These are phyloP conservation scores for Gymnopilus junonius DNA, from an alignment of 768 basidiomycete genomes.

Conservation along the genomic window DNA sequence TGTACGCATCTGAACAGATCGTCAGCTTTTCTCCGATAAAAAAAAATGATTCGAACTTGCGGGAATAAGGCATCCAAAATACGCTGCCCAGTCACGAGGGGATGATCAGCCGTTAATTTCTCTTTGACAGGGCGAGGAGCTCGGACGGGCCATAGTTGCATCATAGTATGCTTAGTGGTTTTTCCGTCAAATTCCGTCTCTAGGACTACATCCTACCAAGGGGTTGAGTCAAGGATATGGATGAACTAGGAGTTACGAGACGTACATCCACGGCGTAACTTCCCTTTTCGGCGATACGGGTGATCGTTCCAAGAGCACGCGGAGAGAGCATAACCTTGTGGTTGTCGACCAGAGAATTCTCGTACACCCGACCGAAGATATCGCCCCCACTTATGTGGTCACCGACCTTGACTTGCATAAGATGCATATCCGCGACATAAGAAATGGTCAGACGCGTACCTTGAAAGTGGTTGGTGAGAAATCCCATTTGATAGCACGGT, in stretches of 20 bases:
- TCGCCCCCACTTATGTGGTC: slow-evolving; percentile 98
- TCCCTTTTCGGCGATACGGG: slow-evolving; percentile 91
- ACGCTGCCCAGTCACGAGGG: slow-evolving; percentile 94
- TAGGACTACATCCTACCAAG: slow-evolving; percentile 81
- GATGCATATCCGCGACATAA: background rate
- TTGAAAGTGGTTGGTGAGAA: slow-evolving; percentile 85
- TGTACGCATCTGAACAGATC: slow-evolving; percentile 75
- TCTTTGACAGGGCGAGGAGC: slow-evolving; percentile 96
- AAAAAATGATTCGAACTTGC: slow-evolving; percentile 43
- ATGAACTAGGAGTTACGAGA: slow-evolving; percentile 6
- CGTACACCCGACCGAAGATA: slow-evolving; percentile 93
- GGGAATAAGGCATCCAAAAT: slow-evolving; percentile 98
- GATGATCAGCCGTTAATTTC: slow-evolving; percentile 91
- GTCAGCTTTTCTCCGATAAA: background rate
- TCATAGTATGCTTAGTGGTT: slow-evolving; percentile 90
- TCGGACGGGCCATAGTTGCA: slow-evolving; percentile 99
- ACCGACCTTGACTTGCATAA: slow-evolving; percentile 63
- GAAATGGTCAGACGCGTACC: slow-evolving; percentile 39
- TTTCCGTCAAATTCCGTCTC: slow-evolving; percentile 99
- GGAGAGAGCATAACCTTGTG: slow-evolving; percentile 98
- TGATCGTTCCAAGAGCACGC: slow-evolving; percentile 93
- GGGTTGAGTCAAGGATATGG: background rate
- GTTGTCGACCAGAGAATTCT: slow-evolving; percentile 95
- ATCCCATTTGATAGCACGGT: slow-evolving; percentile 91
- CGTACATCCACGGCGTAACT: slow-evolving; percentile 89